Conservation (phyloP, 2,329 filamentous ascomycete species). For the Aspergillus pseudoglaucus region DNA sequence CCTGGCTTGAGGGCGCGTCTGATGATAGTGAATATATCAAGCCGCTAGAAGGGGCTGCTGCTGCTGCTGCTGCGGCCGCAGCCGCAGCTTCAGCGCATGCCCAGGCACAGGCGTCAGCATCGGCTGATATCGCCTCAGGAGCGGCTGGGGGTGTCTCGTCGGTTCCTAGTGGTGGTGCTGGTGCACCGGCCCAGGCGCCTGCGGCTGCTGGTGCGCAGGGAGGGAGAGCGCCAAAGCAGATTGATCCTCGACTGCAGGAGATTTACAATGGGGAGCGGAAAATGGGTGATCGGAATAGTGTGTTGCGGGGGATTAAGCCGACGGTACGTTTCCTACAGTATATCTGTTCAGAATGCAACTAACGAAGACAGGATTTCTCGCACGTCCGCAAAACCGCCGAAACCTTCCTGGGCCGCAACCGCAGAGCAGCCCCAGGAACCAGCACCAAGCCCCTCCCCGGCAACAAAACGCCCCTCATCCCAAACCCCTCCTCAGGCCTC, state of each 20-base stretch:
- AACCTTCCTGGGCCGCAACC: conserved; percentile 60
- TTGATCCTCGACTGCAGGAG: conserved; percentile 75
- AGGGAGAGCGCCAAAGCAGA: conserved; percentile 55
- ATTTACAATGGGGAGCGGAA: conserved; percentile 89
- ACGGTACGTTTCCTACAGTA: conserved; percentile 54
- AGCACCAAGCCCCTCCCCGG: conserved; percentile 12
- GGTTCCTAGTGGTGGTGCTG: conserved; percentile 39
- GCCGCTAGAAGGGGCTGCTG: conserved; percentile 61
- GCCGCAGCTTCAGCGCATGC: conserved; percentile 27
- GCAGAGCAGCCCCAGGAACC: conserved; percentile 26
- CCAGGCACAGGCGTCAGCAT: conserved; percentile 27
- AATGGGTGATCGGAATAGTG: conserved; percentile 87
- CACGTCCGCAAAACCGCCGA: conserved; percentile 81
- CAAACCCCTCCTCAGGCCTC: conserved; percentile 32
- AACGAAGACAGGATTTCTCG: conserved; percentile 69
- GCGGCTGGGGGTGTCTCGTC: conserved; percentile 38
- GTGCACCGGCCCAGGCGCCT: conserved; percentile 21
- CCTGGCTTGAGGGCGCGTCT: conserved; percentile 84
- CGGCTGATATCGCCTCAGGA: conserved; percentile 47
- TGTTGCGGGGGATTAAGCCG: conserved; percentile 78
- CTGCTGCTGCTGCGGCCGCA: conserved; percentile 35
- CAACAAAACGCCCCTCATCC: conserved; percentile 25
- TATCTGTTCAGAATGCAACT: background rate
- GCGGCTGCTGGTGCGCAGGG: conserved; percentile 19
- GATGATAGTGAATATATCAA: conserved; percentile 92